Percentiles rank a stretch among this genome's conserved stretches.
Conservation (phyloP, 148 eudicot genomes). For the Beta vulgaris region DNA sequence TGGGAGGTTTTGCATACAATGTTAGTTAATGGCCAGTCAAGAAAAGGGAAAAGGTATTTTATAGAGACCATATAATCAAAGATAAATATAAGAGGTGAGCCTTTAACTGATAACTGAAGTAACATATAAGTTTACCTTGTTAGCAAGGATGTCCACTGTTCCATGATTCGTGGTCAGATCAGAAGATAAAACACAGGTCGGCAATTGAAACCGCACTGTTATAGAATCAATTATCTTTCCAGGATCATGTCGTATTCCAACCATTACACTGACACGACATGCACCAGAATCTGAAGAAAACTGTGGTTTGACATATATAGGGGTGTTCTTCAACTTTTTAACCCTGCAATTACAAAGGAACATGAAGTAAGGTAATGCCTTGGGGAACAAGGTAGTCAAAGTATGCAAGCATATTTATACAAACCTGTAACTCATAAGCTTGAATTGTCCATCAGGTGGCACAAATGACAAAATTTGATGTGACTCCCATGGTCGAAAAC, state of each 20-base stretch:
- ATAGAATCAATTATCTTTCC: constrained; percentile 87
- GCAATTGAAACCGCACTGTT: constrained; percentile 67
- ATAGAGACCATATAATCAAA: not conserved
- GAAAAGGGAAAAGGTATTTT: not conserved
- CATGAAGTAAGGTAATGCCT: not conserved
- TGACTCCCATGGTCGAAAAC: constrained; percentile 95
- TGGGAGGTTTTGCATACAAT: constrained; percentile 28
- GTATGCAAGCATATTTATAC: constrained; percentile 2
- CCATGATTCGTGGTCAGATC: constrained; percentile 86
- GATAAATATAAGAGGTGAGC: not conserved
- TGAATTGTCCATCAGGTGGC: constrained; percentile 94
- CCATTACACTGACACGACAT: constrained; percentile 79
- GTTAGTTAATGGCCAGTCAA: not conserved
- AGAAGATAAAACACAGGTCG: constrained; percentile 65
- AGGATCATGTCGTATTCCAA: constrained; percentile 80
- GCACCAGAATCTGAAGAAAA: constrained; percentile 79
- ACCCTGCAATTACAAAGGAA: constrained; percentile 42
- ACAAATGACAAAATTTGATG: constrained; percentile 82
- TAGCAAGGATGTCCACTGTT: constrained; percentile 72
- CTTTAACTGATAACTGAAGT: not conserved
- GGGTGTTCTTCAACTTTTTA: constrained; percentile 79
- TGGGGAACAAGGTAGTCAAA: not conserved
- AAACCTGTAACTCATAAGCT: constrained; percentile 98
- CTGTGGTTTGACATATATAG: constrained; percentile 94
- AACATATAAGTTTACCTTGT: constrained; percentile 53